phyloP scores from a whole-genome alignment of 306 rosid genomes.

The Dryas octopetala region DNA sequence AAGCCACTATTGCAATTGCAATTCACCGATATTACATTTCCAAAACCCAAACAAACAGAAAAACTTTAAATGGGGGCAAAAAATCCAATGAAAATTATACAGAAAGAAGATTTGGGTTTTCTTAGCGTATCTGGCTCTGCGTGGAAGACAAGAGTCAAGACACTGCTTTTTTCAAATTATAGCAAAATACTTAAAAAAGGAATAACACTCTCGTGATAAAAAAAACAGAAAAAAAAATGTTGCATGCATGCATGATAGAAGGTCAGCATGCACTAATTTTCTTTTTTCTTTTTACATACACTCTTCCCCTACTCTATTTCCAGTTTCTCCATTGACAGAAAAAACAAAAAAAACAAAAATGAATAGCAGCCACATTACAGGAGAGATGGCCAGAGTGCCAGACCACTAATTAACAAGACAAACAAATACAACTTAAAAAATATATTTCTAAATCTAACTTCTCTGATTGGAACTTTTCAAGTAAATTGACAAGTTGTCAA shows the following conservation, averaged over 20 bases:
- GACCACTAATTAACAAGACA: slow-evolving; percentile 34
- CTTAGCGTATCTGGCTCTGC: too few relatives aligned
- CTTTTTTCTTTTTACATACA: slow-evolving; percentile 27
- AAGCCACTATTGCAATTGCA: too few relatives aligned
- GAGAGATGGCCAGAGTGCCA: not conserved
- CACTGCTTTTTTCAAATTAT: not conserved
- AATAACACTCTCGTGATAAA: not conserved
- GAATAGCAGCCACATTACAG: slow-evolving; percentile 29
- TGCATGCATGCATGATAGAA: slow-evolving; percentile 57
- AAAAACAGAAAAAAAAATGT: slow-evolving; percentile 10
- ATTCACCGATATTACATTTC: too few relatives aligned
- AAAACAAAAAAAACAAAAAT: not conserved
- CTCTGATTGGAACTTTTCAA: not conserved
- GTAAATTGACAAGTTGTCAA: not conserved
- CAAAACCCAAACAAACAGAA: too few relatives aligned
- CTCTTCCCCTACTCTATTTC: slow-evolving; percentile 22
- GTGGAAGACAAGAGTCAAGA: too few relatives aligned
- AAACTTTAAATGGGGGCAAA: too few relatives aligned
- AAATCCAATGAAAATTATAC: too few relatives aligned
- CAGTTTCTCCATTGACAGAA: slow-evolving; percentile 37
- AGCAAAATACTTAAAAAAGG: not conserved
- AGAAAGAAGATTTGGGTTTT: too few relatives aligned
- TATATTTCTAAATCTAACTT: not conserved
- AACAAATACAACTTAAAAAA: slow-evolving; percentile 23
- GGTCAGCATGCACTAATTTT: slow-evolving; percentile 63